These are phyloP conservation scores for Neolentinus lepideus DNA, from an alignment of 1,284 basidiomycete genomes.

Conservation along the genomic window DNA sequence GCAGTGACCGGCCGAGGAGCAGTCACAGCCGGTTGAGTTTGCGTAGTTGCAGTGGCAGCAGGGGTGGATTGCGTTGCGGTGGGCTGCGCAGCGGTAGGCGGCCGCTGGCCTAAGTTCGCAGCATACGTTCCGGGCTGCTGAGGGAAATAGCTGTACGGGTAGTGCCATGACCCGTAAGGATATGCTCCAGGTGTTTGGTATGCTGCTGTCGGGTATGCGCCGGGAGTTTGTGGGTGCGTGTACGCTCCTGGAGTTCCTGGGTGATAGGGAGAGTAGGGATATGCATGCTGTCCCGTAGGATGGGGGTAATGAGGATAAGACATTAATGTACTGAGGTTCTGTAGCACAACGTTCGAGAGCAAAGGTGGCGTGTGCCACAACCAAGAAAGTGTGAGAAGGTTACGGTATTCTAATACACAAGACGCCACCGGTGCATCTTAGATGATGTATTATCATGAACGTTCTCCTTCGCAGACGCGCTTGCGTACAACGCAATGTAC, in stretches of 20 bases:
- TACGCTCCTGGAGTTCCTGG: not conserved
- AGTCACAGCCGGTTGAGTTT: constrained; percentile 29
- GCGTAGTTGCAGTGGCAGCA: constrained; percentile 18
- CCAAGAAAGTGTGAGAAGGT: no score
- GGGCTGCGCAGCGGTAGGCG: constrained; percentile 5
- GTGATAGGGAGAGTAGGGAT: not conserved
- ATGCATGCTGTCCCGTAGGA: not conserved
- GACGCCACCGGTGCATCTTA: no score
- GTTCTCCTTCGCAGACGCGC: no score
- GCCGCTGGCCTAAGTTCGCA: constrained; percentile 13
- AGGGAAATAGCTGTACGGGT: constrained; percentile 48
- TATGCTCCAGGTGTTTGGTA: constrained; percentile 1
- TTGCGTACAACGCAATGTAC: no score
- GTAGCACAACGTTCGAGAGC: not conserved
- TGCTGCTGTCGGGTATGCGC: not conserved
- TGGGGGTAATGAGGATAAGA: constrained; percentile 2
- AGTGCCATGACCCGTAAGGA: constrained; percentile 33
- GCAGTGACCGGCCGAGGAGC: constrained; percentile 7
- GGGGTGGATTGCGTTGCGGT: constrained; percentile 19
- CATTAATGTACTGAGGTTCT: not conserved
- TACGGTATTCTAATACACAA: no score
- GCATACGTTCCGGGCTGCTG: constrained; percentile 26
- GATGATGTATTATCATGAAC: no score
- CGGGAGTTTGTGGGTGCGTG: not conserved
- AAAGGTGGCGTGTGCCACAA: no score